Evolutionary conservation across 2,329 filamentous ascomycete genomes (phyloP).

Genomic region (Apiospora marii): DNA sequence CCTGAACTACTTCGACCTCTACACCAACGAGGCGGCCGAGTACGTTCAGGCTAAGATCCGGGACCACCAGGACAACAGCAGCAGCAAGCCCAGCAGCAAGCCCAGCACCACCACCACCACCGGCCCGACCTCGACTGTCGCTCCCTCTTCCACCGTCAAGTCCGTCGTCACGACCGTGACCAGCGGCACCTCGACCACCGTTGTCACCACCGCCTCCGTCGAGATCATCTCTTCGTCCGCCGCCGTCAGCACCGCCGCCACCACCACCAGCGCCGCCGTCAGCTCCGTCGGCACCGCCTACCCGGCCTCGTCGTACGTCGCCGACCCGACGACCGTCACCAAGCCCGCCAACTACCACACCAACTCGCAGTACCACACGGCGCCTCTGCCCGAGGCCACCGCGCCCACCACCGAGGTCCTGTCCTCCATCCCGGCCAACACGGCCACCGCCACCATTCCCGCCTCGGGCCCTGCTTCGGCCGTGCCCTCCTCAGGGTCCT

Average conservation of each 20-base stretch:
- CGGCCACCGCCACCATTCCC: conserved; percentile 12
- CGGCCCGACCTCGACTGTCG: not conserved
- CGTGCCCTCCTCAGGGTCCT: not conserved
- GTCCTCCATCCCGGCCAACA: conserved; percentile 4
- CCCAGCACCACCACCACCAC: not conserved
- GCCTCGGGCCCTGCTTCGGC: not conserved
- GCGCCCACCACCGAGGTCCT: not conserved
- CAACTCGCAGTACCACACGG: conserved; percentile 2
- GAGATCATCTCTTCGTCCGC: not conserved
- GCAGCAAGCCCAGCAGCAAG: not conserved
- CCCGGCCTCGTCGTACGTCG: conserved; percentile 18
- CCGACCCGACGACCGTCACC: conserved; percentile 19
- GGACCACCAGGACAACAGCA: not conserved
- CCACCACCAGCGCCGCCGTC: not conserved
- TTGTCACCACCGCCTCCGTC: not conserved
- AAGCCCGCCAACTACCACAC: conserved; percentile 8
- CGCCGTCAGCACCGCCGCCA: not conserved
- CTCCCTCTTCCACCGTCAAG: conserved; percentile 9
- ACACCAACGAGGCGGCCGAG: conserved; percentile 34
- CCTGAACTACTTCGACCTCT: conserved; percentile 48
- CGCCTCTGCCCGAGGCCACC: conserved; percentile 22
- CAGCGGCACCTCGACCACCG: not conserved
- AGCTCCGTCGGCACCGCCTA: conserved; percentile 1
- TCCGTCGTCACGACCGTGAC: conserved; percentile 1
- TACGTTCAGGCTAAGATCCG: conserved; percentile 24